Percentiles rank a stretch among this genome's conserved stretches.
phyloP scores from a whole-genome alignment of 2,329 filamentous ascomycete genomes.

The Verticillium tricorpus region DNA sequence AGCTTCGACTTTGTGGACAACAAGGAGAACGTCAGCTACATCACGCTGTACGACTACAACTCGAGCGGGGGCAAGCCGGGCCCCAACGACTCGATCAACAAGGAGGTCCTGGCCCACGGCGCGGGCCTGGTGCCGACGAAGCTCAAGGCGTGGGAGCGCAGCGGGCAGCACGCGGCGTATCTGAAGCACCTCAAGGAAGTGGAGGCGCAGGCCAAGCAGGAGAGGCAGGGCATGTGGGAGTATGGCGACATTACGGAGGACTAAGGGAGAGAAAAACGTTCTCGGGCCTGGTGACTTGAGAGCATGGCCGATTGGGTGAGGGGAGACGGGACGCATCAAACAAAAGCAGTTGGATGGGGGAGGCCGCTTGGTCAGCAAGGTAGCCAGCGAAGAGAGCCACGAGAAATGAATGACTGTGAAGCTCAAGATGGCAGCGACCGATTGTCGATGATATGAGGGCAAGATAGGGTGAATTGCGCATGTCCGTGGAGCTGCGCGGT shows the following conservation, averaged over 20 bases:
- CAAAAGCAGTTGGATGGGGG: constrained; percentile 10
- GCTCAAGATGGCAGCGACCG: neutral
- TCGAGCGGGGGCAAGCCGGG: constrained; percentile 49
- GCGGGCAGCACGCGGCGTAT: constrained; percentile 62
- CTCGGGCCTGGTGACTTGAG: neutral
- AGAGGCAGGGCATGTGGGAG: constrained; percentile 90
- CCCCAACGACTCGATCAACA: constrained; percentile 79
- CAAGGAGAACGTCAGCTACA: constrained; percentile 76
- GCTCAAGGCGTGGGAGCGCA: constrained; percentile 84
- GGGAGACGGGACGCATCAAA: neutral
- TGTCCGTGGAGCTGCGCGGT: neutral
- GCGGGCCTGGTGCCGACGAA: constrained; percentile 90
- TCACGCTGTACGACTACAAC: constrained; percentile 82
- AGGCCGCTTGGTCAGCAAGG: constrained; percentile 6
- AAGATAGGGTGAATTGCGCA: neutral
- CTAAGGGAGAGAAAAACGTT: constrained; percentile 33
- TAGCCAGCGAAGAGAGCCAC: constrained; percentile 7
- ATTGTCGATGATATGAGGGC: neutral
- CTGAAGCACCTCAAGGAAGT: constrained; percentile 67
- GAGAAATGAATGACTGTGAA: neutral
- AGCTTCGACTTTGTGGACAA: constrained; percentile 81
- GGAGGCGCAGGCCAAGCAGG: constrained; percentile 74
- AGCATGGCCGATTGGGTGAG: neutral
- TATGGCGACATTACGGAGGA: constrained; percentile 96
- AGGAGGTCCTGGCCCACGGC: constrained; percentile 77